Evolutionary conservation across 768 basidiomycete species (phyloP), one percentile per base, ranked within the genome.

Genomic region (Psilocybe subaeruginosa): DNA sequence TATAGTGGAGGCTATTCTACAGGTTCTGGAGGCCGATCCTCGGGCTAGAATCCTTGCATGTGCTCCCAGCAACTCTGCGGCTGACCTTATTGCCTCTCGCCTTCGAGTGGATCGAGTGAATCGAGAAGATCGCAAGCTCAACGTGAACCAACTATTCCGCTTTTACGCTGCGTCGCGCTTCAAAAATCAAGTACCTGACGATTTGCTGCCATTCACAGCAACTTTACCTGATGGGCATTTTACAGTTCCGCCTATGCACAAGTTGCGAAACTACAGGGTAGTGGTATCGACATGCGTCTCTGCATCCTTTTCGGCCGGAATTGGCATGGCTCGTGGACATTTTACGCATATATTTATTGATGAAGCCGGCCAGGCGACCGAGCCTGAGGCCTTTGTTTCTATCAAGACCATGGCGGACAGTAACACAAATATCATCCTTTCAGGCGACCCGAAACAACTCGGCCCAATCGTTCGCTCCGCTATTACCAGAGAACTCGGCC

Each of bases 331-430:
- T 0, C 75, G 80, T 1, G 89, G 89, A 0, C 84, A 89, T 69
- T 91, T 85, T 69, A 80, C 77, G 8, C 87, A 91, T 61, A 85
- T 91, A 12, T 87, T 91, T 67, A 72, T 88, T 8, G 89, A 91
- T 64, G 89, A 91, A 68, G 23, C 23, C 23, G 23, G 23, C 23
- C 23, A 23, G 23, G 23, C 23, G 23, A 23, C 23, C 23, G 23
- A 23, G 23, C 23, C 23, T 23, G 23, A 23, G 23, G 23, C 23
- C 23, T 23, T 23, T 23, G 23, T 23, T 23, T 23, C 23, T 23
- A 23, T 23, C 23, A 23, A 23, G 23, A 23, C 23, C 23, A 23
- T 23, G 23, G 23, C 23, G 2, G 23, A 23, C 23, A 23, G 23
- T 23, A 23, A 23, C 23, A 23, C 23, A 23, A 23, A 23, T 23